Percentiles rank a stretch among this genome's conserved stretches.
phyloP scores from a whole-genome alignment of 2,329 filamentous ascomycete species.

The Sporothrix pseudoabietina region DNA sequence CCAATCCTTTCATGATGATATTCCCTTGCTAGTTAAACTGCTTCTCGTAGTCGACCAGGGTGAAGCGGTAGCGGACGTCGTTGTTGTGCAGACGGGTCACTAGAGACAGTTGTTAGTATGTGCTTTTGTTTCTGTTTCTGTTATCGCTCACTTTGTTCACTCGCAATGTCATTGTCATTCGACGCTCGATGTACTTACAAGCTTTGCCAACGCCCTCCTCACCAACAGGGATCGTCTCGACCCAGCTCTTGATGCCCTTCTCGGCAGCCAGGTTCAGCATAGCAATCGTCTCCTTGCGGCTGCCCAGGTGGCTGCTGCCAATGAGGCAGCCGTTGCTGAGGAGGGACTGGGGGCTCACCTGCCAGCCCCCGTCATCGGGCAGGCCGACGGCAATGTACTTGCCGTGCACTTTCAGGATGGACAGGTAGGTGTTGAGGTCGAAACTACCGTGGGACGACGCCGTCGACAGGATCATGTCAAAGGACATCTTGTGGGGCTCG shows the following conservation, averaged over 20 bases:
- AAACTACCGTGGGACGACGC: slow-evolving; percentile 70
- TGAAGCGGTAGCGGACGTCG: slow-evolving; percentile 76
- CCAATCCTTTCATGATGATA: background rate
- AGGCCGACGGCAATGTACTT: slow-evolving; percentile 78
- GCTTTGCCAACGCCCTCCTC: slow-evolving; percentile 70
- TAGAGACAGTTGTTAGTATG: background rate
- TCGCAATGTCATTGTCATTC: background rate
- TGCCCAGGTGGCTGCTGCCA: slow-evolving; percentile 70
- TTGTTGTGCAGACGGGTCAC: slow-evolving; percentile 68
- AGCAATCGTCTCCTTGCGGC: slow-evolving; percentile 67
- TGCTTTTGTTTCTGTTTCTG: background rate
- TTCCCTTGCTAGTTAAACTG: slow-evolving; percentile 55
- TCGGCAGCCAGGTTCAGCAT: slow-evolving; percentile 73
- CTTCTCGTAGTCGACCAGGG: slow-evolving; percentile 70
- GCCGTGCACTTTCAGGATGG: slow-evolving; percentile 78
- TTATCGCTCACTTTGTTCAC: background rate
- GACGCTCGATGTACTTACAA: slow-evolving; percentile 36
- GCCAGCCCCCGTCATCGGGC: slow-evolving; percentile 72
- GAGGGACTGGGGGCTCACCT: slow-evolving; percentile 73
- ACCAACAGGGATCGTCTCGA: slow-evolving; percentile 73
- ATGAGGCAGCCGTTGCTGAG: slow-evolving; percentile 73
- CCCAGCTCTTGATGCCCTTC: slow-evolving; percentile 69
- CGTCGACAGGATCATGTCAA: slow-evolving; percentile 77
- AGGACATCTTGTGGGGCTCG: slow-evolving; percentile 60
- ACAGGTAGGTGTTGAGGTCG: slow-evolving; percentile 71